Conservation (phyloP, 345 rosid species). For the Murraya paniculata region DNA sequence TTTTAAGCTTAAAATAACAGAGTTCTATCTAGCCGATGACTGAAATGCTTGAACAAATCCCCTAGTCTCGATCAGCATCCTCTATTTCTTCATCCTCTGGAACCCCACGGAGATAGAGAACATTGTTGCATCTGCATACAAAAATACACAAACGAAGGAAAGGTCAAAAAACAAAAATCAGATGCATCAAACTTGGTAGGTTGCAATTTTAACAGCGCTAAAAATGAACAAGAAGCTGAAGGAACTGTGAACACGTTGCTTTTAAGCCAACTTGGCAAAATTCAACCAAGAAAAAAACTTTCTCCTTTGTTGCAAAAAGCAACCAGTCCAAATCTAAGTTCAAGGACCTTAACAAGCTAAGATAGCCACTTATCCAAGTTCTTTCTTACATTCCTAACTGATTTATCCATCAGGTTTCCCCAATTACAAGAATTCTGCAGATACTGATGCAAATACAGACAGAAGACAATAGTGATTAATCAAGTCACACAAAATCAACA, state of each 20-base stretch:
- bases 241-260: background rate
- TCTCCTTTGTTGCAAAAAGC: background rate
- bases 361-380: background rate
- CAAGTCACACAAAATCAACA: background rate
- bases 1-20: background rate
- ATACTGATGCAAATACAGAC: background rate
- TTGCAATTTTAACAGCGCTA: background rate
- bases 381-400: background rate
- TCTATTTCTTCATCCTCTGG: constrained; percentile 93
- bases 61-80: constrained; percentile 67
- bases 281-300: no score
- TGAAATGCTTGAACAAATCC: background rate
- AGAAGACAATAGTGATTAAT: background rate
- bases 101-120: constrained; percentile 82
- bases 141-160: background rate
- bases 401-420: background rate
- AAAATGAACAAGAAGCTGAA: no score
- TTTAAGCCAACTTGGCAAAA: background rate
- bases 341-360: background rate
- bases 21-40: background rate
- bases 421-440: background rate
- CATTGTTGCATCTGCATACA: constrained; percentile 80
- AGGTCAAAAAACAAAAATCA: background rate
- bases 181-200: background rate
- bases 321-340: background rate